A percentile compares a stretch with the other conserved stretches of the same genome.
phyloP scores from a whole-genome alignment of 306 rosid genomes.

The Dalbergia cochinchinensis region DNA sequence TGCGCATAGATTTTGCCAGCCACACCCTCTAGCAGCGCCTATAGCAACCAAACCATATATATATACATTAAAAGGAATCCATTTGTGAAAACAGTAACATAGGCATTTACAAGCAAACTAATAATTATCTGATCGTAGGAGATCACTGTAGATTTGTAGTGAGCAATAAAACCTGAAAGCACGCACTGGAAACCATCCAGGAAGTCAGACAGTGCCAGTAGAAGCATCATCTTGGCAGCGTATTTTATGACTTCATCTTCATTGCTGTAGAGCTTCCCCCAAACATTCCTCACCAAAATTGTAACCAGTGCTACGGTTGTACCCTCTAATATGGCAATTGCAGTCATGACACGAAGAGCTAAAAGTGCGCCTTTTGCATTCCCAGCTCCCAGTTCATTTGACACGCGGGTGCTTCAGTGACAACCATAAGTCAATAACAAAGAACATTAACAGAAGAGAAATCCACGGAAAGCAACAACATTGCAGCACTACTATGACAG shows the following conservation, averaged over 20 bases:
- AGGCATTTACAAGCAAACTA: background rate
- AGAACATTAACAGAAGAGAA: slow-evolving; percentile 3
- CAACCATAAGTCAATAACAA: background rate
- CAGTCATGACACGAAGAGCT: slow-evolving; percentile 60
- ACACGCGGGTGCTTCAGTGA: slow-evolving; percentile 60
- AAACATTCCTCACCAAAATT: slow-evolving; percentile 54
- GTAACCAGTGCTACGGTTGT: slow-evolving; percentile 50
- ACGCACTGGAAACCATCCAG: slow-evolving; percentile 75
- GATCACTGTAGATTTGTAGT: background rate
- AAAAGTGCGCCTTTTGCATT: slow-evolving; percentile 56
- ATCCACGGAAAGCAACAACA: background rate
- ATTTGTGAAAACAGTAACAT: background rate
- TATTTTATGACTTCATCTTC: slow-evolving; percentile 62
- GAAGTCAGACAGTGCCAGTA: slow-evolving; percentile 71
- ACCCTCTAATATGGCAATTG: slow-evolving; percentile 55
- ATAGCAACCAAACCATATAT: too few relatives aligned
- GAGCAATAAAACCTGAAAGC: slow-evolving; percentile 62
- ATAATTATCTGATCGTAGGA: background rate
- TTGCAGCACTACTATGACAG: background rate
- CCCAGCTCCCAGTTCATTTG: slow-evolving; percentile 72
- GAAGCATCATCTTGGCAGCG: slow-evolving; percentile 67
- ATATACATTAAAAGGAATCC: background rate
- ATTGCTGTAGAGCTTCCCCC: slow-evolving; percentile 71
- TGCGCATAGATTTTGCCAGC: slow-evolving; percentile 76
- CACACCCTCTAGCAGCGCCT: slow-evolving; percentile 85